Base-by-base conservation (phyloP, 2,329 filamentous ascomycete genomes). In the Pyrenophora tritici-repentis region DNA sequence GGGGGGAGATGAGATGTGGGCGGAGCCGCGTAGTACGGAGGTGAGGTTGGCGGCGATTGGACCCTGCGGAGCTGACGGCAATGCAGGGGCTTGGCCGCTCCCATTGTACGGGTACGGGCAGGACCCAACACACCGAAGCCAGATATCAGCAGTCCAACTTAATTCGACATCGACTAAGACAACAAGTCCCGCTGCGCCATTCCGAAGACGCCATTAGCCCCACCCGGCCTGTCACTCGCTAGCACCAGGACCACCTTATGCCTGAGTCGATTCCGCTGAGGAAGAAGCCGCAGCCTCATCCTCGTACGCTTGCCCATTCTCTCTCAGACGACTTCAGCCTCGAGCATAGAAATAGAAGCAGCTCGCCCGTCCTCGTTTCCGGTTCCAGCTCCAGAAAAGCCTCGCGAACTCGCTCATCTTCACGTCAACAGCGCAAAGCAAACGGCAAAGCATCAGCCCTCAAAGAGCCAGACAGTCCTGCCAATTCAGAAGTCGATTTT, bases 401-500 rank as follows among this genome's bases (percentile, higher is more conserved):
- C 13, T 70, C 66, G 14, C 47, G 48, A 13, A 42, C 43, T 37
- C 48, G 65, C 40, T 54, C 62, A 39, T 56, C 56, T 5, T 67
- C 64, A 40, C 67, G 65, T 16, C 36, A 45, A 22, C 34, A 43
- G 18, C 36, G 37, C 6, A 50, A 50, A 33, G 45, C 32, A 13
- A 44, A 43, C 43, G 47, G 36, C 17, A 52, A 50, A 26, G 39
- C 45, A 8, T 50, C 50, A 2, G 46, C 48, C 7, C 58, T 55
- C 33, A 52, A 55, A 36, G 61, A 67, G 46, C 57, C 61, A 17
- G 56, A 58, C 12, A 61, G 52, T 46, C 61, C 58, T 10, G 41
- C 36, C 44, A 54, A 43, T 39, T 69, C 60, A 14, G 68, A 75
- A 61, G 62, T 72, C 65, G 73, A 73, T 22, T 78, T 76, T 55